phyloP scores from a whole-genome alignment of 2,329 filamentous ascomycete species.

The Teratosphaeria viscida region DNA sequence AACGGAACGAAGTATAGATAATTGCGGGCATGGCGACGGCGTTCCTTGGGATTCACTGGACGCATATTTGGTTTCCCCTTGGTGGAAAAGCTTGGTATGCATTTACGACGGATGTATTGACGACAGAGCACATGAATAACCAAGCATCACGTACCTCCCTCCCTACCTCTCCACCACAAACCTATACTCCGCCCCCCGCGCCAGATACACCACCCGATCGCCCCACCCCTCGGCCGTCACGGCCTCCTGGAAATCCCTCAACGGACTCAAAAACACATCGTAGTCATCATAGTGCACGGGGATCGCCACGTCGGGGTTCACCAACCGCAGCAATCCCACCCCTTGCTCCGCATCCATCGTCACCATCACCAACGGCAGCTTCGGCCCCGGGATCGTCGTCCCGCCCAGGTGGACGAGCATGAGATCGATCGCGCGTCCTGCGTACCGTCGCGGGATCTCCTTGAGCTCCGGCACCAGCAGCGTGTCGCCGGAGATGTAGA shows the following conservation, averaged over 20 bases:
- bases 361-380: constrained; percentile 52
- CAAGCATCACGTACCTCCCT: neutral
- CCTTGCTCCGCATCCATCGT: constrained; percentile 59
- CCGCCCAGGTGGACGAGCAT: constrained; percentile 59
- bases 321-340: constrained; percentile 47
- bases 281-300: constrained; percentile 58
- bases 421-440: constrained; percentile 47
- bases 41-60: neutral
- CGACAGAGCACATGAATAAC: neutral
- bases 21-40: neutral
- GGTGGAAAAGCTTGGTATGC: neutral
- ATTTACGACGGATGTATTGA: neutral
- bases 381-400: constrained; percentile 52
- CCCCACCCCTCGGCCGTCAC: constrained; percentile 42
- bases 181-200: constrained; percentile 47
- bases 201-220: constrained; percentile 50
- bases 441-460: constrained; percentile 48
- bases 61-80: neutral
- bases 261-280: constrained; percentile 48
- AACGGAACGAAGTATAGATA: neutral
- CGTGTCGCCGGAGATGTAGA: constrained; percentile 59
- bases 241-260: constrained; percentile 49
- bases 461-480: constrained; percentile 52
- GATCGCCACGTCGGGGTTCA: constrained; percentile 52
- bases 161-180: constrained; percentile 37